phyloP scores from a whole-genome alignment of 768 basidiomycete species.

The Terana coerulea region DNA sequence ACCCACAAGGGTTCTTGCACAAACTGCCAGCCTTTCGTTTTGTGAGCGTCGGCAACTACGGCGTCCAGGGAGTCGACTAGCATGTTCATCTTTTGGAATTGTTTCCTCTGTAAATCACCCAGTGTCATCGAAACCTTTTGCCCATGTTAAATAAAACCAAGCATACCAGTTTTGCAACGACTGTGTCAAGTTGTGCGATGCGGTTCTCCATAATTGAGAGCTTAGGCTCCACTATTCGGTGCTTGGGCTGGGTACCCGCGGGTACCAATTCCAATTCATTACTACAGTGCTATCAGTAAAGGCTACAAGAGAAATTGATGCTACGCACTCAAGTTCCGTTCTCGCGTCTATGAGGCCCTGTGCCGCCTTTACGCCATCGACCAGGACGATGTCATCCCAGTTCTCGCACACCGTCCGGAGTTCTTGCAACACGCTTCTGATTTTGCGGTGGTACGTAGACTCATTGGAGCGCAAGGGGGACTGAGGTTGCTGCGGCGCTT shows the following conservation, averaged over 20 bases:
- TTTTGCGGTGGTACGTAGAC: constrained; percentile 78
- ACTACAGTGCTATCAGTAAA: constrained; percentile 31
- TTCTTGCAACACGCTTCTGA: constrained; percentile 66
- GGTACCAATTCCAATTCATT: constrained; percentile 60
- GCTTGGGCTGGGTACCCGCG: constrained; percentile 47
- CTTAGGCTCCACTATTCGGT: constrained; percentile 60
- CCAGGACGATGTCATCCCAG: constrained; percentile 81
- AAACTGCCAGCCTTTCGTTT: constrained; percentile 69
- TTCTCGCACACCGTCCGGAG: constrained; percentile 56
- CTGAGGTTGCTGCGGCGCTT: constrained; percentile 42
- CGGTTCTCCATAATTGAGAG: constrained; percentile 64
- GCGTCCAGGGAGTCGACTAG: constrained; percentile 63
- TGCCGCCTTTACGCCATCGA: constrained; percentile 77
- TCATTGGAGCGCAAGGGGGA: constrained; percentile 48
- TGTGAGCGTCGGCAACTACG: constrained; percentile 65
- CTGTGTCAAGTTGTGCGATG: constrained; percentile 53
- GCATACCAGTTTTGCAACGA: constrained; percentile 61
- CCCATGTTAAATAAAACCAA: too few species aligned
- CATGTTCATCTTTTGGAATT: constrained; percentile 61
- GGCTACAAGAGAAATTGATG: background rate
- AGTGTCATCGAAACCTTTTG: too few species aligned
- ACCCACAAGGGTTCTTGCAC: constrained; percentile 74
- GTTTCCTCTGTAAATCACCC: constrained; percentile 49
- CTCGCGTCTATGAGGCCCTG: constrained; percentile 69
- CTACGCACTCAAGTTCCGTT: constrained; percentile 79